Evolutionary conservation across 2,329 filamentous ascomycete genomes (phyloP).

Genomic region (Penicillium sclerotigenum): DNA sequence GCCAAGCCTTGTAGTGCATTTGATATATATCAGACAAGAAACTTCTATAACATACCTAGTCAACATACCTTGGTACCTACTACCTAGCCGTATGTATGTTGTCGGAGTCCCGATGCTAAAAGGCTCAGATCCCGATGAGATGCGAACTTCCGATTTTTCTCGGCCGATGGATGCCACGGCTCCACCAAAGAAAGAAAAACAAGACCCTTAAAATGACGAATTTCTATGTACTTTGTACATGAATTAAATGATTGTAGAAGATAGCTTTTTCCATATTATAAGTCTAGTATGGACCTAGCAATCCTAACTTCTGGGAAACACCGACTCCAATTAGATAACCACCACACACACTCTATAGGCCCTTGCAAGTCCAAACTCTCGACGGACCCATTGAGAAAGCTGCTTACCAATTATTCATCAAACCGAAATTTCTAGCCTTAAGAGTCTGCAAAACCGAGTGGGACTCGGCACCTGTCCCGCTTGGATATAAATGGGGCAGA

Average conservation of each 20-base stretch:
- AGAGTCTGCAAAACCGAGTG: neutral
- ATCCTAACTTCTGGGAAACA: neutral
- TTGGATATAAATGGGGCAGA: constrained; percentile 16
- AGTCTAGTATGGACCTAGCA: neutral
- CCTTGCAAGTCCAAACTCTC: neutral
- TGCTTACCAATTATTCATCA: constrained; percentile 19
- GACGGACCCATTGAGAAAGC: neutral
- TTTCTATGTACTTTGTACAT: no score
- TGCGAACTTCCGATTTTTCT: neutral
- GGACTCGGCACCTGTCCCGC: constrained; percentile 9
- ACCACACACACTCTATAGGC: neutral
- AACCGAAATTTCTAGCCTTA: constrained; percentile 10
- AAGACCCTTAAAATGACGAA: neutral
- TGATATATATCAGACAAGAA: neutral
- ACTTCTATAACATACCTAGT: neutral
- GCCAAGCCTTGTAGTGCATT: neutral
- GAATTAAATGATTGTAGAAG: neutral
- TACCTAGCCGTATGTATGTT: neutral
- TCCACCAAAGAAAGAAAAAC: neutral
- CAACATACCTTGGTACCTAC: no score
- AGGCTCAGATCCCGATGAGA: neutral
- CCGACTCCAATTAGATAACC: neutral
- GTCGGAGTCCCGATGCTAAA: neutral
- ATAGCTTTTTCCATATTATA: neutral
- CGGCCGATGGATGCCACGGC: neutral